Base-by-base conservation (phyloP, 2,329 filamentous ascomycete species). In the Fusarium heterosporum region DNA sequence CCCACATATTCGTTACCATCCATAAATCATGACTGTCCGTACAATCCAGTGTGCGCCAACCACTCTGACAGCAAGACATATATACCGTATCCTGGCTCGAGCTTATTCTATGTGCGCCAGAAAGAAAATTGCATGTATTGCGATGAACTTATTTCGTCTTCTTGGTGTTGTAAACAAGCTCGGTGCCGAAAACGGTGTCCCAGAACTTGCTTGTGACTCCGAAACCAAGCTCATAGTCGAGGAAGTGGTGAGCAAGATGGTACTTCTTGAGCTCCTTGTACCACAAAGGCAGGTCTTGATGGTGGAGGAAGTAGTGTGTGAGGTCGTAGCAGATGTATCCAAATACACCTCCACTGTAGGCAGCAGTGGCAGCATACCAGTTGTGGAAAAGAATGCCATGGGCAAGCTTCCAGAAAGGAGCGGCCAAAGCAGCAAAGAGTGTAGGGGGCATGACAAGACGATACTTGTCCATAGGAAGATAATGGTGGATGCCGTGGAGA, bases 221-320 rank as follows among this genome's bases (percentile, higher is more conserved):
- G 73, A 98, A 99, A 51, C 96, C 96, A 69, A 97, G 95, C 79
- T 99, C 92, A 77, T 96, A 99, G 78, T 99, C 96, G 64, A 96
- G 93, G 79, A 97, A 99, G 81, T 99, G 96, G 78, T 99, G 96
- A 77, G 93, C 89, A 29, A 99, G 89, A 77, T 99, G 96, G 76
- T 97, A 97, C 80, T 97, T 98, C 89, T 99, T 99, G 73, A 98
- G 87, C 68, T 89, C 85, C 80, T 92, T 92, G 82, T 96, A 98
- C 86, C 93, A 97, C 3, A 89, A 81, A 16, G 96, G 96, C 4
- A 99, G 88, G 73, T 93, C 96, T 81, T 91, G 88, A 82, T 99
- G 96, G 79, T 99, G 96, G 38, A 99, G 86, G 85, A 99, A 99
- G 84, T 98, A 99, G 79, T 99, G 96, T 3, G 96, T 99, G 82